These are phyloP conservation scores for Blastocystis sp. DNA, from an alignment of 352 stramenopile species.

Conservation along the genomic window DNA sequence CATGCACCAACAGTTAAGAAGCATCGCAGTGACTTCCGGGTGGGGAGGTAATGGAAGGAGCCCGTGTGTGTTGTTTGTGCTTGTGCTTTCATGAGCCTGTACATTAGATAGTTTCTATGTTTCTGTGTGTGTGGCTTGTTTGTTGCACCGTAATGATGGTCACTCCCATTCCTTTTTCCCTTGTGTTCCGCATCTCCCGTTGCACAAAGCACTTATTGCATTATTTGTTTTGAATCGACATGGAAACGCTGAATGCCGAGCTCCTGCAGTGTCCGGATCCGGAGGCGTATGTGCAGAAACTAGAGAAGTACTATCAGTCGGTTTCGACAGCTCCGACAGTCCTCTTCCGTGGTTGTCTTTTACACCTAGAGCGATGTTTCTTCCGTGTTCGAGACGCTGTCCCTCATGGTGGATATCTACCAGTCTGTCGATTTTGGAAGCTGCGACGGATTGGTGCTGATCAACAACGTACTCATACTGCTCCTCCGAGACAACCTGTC, in stretches of 20 bases:
- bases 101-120: background rate
- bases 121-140: background rate
- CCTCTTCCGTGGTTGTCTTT: background rate
- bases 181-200: too few species aligned
- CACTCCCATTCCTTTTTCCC: too few species aligned
- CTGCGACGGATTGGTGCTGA: background rate
- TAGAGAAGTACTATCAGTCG: background rate
- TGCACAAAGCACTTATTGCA: too few species aligned
- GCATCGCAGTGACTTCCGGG: constrained; percentile 25
- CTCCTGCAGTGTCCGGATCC: constrained; percentile 13
- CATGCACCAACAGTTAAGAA: constrained; percentile 11
- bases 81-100: background rate
- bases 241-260: background rate
- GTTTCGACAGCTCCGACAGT: constrained; percentile 6
- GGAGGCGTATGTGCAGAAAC: background rate
- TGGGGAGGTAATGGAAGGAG: constrained; percentile 6
- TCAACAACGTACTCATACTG: constrained; percentile 55
- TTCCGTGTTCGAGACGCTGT: constrained; percentile 6
- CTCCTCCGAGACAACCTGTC: constrained; percentile 27
- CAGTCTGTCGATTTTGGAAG: background rate
- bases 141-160: constrained; percentile 7
- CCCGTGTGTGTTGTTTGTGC: background rate
- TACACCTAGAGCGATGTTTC: constrained; percentile 3
- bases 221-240: background rate
- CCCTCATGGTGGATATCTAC: constrained; percentile 29